A percentile compares a stretch with the other conserved stretches of the same genome.
phyloP scores from a whole-genome alignment of 202 grass and related monocot genomes.

The Digitaria exilis region DNA sequence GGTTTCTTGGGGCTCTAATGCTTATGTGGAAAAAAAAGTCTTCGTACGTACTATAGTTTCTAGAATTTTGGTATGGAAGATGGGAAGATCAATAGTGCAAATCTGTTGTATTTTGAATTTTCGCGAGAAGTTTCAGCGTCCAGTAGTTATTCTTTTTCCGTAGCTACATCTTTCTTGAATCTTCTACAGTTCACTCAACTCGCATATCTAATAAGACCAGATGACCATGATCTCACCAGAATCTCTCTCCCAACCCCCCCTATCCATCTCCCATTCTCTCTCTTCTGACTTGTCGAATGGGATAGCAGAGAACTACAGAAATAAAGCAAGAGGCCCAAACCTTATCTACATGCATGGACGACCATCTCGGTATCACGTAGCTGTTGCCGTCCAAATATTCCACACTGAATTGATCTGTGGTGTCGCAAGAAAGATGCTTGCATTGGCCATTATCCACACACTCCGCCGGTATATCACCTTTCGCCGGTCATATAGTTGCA shows the following conservation, averaged over 20 bases:
- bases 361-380: constrained; percentile 34
- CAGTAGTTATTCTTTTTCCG: background rate
- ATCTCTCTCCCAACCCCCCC: background rate
- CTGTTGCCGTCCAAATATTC: constrained; percentile 49
- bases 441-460: background rate
- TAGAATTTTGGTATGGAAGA: background rate
- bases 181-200: background rate
- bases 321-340: constrained; percentile 22
- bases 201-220: background rate
- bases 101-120: background rate
- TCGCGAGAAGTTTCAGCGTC: background rate
- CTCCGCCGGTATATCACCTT: background rate
- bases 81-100: background rate
- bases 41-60: background rate
- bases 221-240: background rate
- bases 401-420: constrained; percentile 32
- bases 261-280: constrained; percentile 7
- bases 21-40: background rate
- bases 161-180: background rate
- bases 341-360: constrained; percentile 40
- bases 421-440: constrained; percentile 16
- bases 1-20: background rate
- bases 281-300: constrained; percentile 52
- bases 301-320: constrained; percentile 33
- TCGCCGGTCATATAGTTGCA: background rate